Evolutionary conservation across 2,329 filamentous ascomycete species (phyloP).

Genomic region (Curvularia eragrostidis): DNA sequence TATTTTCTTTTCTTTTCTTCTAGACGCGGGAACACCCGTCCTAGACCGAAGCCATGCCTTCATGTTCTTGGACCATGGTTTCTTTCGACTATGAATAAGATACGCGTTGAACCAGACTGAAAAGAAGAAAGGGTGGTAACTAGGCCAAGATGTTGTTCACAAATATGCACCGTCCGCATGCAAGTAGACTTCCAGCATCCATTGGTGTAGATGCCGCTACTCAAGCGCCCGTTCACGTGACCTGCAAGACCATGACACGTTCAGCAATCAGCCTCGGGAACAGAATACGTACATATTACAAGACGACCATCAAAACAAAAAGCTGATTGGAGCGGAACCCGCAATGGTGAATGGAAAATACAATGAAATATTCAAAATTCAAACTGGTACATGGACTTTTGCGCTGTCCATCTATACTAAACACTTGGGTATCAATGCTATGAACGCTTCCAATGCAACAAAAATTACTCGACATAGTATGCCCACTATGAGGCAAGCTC

Average conservation of each 20-base stretch:
- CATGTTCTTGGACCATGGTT: background rate
- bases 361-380: background rate
- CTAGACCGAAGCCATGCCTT: background rate
- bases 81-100: no score
- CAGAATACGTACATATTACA: background rate
- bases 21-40: background rate
- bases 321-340: no score
- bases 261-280: no score
- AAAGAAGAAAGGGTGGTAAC: no score
- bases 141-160: no score
- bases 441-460: background rate
- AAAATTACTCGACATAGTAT: background rate
- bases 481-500: slow-evolving; percentile 17
- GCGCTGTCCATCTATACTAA: background rate
- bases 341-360: no score
- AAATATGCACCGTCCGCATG: no score
- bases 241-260: background rate
- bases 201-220: background rate
- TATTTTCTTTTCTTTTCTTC: background rate
- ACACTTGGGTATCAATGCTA: slow-evolving; percentile 1
- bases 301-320: background rate
- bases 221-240: background rate
- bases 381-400: background rate
- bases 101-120: no score
- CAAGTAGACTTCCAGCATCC: no score